These are phyloP conservation scores for Canavalia gladiata DNA, from an alignment of 306 rosid species.

Conservation along the genomic window DNA sequence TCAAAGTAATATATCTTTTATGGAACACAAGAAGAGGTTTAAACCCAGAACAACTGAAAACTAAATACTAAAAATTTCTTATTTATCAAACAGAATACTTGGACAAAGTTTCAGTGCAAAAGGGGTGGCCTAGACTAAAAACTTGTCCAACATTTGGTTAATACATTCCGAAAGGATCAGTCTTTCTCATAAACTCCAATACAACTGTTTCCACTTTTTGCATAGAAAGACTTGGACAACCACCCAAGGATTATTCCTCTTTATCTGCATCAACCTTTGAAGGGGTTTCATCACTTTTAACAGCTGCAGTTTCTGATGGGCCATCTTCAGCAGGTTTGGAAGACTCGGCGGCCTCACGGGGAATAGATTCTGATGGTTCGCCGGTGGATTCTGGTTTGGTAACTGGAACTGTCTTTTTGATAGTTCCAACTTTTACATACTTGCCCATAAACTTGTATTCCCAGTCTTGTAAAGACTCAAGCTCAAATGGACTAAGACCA, in stretches of 20 bases:
- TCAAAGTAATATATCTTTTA: conserved; percentile 16
- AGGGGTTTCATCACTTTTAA: conserved; percentile 63
- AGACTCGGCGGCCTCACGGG: conserved; percentile 43
- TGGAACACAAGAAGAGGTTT: conserved; percentile 3
- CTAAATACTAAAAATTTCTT: conserved; percentile 42
- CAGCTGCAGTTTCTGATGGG: conserved; percentile 62
- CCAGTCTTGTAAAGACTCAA: conserved; percentile 91
- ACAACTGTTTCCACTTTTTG: conserved; percentile 31
- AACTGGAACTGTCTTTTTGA: conserved; percentile 56
- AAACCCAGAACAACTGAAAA: conserved; percentile 22
- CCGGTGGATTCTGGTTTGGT: conserved; percentile 59
- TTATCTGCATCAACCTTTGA: conserved; percentile 50
- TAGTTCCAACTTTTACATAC: conserved; percentile 82
- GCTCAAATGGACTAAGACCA: conserved; percentile 81
- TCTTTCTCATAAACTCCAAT: conserved; percentile 34
- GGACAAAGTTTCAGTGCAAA: conserved; percentile 31
- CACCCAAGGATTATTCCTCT: conserved; percentile 44
- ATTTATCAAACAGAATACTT: conserved; percentile 36
- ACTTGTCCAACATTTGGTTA: conserved; percentile 23
- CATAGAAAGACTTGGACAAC: neutral
- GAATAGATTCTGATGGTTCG: conserved; percentile 57
- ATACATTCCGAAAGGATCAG: conserved; percentile 40
- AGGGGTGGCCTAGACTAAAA: conserved; percentile 42
- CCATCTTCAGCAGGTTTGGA: conserved; percentile 60
- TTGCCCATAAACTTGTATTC: conserved; percentile 92